A percentile compares a stretch with the other conserved stretches of the same genome.
phyloP scores from a whole-genome alignment of 2,329 filamentous ascomycete genomes.

The Epicoccum nigrum region DNA sequence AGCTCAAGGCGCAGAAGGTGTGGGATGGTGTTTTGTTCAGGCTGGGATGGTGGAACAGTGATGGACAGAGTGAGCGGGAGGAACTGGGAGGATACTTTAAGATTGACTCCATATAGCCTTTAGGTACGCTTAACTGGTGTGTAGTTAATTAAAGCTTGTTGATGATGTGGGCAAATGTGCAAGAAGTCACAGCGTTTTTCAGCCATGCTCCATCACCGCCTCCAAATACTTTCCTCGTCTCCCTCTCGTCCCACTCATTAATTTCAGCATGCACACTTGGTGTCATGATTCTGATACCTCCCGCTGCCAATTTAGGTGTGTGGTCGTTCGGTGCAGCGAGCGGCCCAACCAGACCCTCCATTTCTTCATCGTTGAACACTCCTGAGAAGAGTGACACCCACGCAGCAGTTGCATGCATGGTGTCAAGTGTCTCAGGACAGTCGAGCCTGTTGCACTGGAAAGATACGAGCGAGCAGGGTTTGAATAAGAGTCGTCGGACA shows the following conservation, averaged over 20 bases:
- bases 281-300: not conserved
- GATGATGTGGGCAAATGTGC: too few species aligned
- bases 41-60: not conserved
- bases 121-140: too few species aligned
- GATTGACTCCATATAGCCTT: not conserved
- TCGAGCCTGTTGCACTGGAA: not conserved
- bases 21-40: slow-evolving; percentile 2
- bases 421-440: not conserved
- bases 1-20: not conserved
- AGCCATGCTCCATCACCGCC: not conserved
- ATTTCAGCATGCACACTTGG: not conserved
- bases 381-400: slow-evolving; percentile 9
- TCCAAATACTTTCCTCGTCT: not conserved
- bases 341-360: not conserved
- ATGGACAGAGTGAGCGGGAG: not conserved
- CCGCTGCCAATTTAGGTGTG: not conserved
- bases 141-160: too few species aligned
- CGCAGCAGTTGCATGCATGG: not conserved
- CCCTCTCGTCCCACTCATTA: not conserved
- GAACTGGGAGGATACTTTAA: not conserved
- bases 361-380: not conserved
- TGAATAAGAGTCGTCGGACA: not conserved
- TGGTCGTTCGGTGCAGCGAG: not conserved
- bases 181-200: not conserved
- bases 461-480: not conserved